phyloP scores from a whole-genome alignment of 164 flowering plant species.

The Santalum album region DNA sequence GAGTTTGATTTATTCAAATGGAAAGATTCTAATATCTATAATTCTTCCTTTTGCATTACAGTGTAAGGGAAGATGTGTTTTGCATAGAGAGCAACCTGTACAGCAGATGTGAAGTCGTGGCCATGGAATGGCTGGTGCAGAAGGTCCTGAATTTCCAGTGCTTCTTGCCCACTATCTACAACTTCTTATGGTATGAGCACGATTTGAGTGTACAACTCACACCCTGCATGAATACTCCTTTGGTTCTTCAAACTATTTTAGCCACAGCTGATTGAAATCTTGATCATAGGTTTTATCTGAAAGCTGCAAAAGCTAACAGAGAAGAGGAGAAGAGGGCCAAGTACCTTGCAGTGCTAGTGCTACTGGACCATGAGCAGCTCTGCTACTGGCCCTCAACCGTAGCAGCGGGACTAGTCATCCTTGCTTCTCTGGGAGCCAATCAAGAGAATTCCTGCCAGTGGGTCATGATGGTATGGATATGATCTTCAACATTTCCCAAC shows the following conservation, averaged over 20 bases:
- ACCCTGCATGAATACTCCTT: too few species aligned
- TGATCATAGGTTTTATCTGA: conserved; percentile 68
- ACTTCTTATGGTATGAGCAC: conserved; percentile 66
- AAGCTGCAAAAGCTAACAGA: conserved; percentile 57
- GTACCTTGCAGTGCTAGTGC: conserved; percentile 50
- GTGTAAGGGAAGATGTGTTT: conserved; percentile 48
- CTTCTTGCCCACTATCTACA: conserved; percentile 62
- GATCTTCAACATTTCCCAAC: too few species aligned
- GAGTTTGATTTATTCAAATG: not conserved
- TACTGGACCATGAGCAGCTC: conserved; percentile 55
- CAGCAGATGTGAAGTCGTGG: conserved; percentile 75
- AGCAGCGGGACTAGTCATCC: conserved; percentile 77
- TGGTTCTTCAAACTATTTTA: too few species aligned
- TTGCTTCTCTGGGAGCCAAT: conserved; percentile 47
- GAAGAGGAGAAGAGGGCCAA: conserved; percentile 48
- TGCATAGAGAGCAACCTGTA: conserved; percentile 39
- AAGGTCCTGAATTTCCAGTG: conserved; percentile 78
- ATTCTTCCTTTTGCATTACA: conserved; percentile 23
- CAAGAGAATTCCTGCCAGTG: conserved; percentile 37
- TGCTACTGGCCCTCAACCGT: conserved; percentile 80
- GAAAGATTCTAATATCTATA: not conserved
- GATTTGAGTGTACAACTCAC: too few species aligned
- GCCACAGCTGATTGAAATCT: too few species aligned
- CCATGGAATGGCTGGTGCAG: conserved; percentile 97
- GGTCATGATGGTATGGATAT: conserved; percentile 60